Conservation (phyloP, 2,329 filamentous ascomycete species). For the Cryphonectria carpinicola region DNA sequence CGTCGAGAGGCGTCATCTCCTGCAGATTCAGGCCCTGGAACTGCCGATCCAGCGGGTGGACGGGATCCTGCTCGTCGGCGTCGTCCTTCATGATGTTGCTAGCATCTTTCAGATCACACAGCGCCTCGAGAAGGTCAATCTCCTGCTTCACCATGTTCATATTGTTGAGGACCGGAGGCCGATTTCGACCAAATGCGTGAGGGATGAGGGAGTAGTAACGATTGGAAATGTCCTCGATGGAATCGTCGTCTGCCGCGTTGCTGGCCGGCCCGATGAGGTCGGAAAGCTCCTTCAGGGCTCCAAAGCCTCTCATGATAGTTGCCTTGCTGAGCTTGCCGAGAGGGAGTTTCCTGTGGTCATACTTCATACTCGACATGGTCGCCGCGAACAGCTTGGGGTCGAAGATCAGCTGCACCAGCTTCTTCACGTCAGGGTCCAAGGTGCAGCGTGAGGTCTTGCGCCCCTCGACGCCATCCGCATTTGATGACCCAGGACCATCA, state of each 20-base stretch:
- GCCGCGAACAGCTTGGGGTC: constrained; percentile 73
- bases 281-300: constrained; percentile 75
- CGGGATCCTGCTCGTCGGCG: constrained; percentile 50
- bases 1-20: constrained; percentile 74
- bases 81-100: constrained; percentile 75
- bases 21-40: constrained; percentile 72
- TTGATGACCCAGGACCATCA: constrained; percentile 39
- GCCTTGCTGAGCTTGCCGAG: constrained; percentile 82
- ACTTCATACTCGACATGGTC: constrained; percentile 69
- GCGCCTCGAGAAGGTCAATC: constrained; percentile 76
- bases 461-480: constrained; percentile 40
- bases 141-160: constrained; percentile 69
- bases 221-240: constrained; percentile 68
- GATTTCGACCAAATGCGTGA: constrained; percentile 75
- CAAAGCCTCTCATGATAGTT: constrained; percentile 76
- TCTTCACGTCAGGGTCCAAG: constrained; percentile 63
- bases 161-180: constrained; percentile 69
- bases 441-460: constrained; percentile 54
- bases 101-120: constrained; percentile 85
- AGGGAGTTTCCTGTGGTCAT: constrained; percentile 76
- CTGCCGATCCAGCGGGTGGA: constrained; percentile 73
- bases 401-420: constrained; percentile 81
- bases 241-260: constrained; percentile 48
- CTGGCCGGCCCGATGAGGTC: constrained; percentile 63
- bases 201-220: constrained; percentile 82